Conservation (phyloP, 139 green algal genomes). For the Chlamydomonas sp. region DNA sequence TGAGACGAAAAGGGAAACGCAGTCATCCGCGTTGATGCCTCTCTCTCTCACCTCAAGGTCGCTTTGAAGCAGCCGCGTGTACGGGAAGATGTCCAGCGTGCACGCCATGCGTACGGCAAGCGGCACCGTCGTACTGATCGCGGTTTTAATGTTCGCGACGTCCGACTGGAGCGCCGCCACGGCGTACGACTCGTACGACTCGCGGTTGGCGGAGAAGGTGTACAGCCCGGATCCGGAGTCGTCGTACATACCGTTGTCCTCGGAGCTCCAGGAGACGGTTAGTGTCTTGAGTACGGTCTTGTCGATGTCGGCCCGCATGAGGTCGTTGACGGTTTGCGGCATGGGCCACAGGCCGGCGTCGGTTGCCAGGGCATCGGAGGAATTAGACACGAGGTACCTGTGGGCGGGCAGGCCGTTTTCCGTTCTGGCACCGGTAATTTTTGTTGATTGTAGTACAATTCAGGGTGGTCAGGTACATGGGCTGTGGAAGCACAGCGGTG, state of each 20-base stretch:
- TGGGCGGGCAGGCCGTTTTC: not conserved
- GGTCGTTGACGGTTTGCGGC: not conserved
- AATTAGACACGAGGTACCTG: not conserved
- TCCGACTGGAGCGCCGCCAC: not conserved
- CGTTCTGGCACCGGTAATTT: too few relatives aligned
- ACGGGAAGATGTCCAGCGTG: not conserved
- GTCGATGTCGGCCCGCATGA: not conserved
- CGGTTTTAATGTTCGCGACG: not conserved
- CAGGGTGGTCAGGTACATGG: too few relatives aligned
- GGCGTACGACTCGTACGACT: not conserved
- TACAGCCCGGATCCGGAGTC: constrained; percentile 7
- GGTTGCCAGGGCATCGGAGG: not conserved
- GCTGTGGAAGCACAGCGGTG: too few relatives aligned
- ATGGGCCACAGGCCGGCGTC: constrained; percentile 10
- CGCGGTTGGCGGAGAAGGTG: constrained; percentile 30
- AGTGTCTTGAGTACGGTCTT: not conserved
- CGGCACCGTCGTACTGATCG: not conserved
- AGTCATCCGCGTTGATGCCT: too few relatives aligned
- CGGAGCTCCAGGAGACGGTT: constrained; percentile 6
- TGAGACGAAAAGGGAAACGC: too few relatives aligned
- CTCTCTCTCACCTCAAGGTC: constrained; percentile 2
- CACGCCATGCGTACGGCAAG: not conserved
- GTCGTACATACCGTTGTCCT: not conserved
- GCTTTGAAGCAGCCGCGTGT: not conserved
- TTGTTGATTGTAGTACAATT: too few relatives aligned